Conservation (phyloP, 2,329 filamentous ascomycete genomes). For the Xylaria sp. region DNA sequence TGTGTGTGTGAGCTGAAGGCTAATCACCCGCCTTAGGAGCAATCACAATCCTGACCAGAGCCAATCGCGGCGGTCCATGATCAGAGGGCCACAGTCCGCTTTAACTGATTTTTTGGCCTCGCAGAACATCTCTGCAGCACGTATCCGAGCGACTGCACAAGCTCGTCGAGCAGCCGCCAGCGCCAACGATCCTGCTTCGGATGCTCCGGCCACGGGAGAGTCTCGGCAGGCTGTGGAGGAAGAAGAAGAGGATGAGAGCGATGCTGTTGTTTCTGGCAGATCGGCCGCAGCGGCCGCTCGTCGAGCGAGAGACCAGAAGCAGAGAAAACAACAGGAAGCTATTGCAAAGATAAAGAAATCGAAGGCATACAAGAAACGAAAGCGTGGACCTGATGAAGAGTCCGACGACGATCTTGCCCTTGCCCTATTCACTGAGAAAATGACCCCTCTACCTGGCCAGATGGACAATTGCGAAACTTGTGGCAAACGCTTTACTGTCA, state of each 20-base stretch:
- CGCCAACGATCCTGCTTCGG: conserved; percentile 28
- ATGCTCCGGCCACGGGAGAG: conserved; percentile 19
- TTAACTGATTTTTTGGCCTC: conserved; percentile 49
- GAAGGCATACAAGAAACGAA: conserved; percentile 67
- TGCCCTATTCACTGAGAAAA: conserved; percentile 59
- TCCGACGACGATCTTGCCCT: conserved; percentile 63
- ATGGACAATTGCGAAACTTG: conserved; percentile 89
- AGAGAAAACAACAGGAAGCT: conserved; percentile 65
- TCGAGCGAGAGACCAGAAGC: conserved; percentile 52
- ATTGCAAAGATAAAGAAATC: conserved; percentile 71
- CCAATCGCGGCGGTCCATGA: conserved; percentile 32
- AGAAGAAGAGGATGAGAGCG: conserved; percentile 36
- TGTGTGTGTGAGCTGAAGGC: background rate
- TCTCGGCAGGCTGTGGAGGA: conserved; percentile 30
- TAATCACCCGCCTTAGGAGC: conserved; percentile 31
- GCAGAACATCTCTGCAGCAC: conserved; percentile 47
- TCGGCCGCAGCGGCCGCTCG: conserved; percentile 30
- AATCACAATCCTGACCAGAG: conserved; percentile 37
- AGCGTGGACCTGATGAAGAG: conserved; percentile 55
- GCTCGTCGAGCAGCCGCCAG: conserved; percentile 38
- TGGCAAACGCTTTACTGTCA: conserved; percentile 90
- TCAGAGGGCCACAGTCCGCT: conserved; percentile 48
- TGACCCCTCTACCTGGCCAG: conserved; percentile 78
- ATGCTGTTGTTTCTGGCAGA: conserved; percentile 11
- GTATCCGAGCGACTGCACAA: conserved; percentile 40